A percentile compares a stretch with the other conserved stretches of the same genome.
Evolutionary conservation across 768 basidiomycete genomes (phyloP).

Genomic region (Tylopilus intermedius): DNA sequence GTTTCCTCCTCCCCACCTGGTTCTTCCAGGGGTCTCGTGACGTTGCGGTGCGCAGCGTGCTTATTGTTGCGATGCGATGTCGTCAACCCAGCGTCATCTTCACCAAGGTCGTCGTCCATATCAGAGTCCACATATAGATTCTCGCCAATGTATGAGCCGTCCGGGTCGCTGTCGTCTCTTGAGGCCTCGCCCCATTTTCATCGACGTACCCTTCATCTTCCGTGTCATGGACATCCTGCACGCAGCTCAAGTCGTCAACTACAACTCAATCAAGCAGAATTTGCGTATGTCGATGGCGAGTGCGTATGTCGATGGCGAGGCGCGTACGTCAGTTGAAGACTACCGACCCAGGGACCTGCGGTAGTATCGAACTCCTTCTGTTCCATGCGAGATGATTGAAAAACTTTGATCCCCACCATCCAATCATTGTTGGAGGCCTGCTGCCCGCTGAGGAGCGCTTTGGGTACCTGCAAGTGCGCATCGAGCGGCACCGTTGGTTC

Average conservation of each 20-base stretch:
- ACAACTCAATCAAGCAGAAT: conserved; percentile 79
- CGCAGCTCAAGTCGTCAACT: conserved; percentile 47
- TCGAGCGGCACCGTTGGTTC: conserved; percentile 97
- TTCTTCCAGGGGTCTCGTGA: too few species aligned
- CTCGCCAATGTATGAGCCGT: too few species aligned
- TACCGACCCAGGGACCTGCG: conserved; percentile 86
- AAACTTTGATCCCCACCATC: conserved; percentile 87
- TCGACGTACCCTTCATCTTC: conserved; percentile 29
- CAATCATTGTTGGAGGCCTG: conserved; percentile 89
- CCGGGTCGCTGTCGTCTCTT: not conserved
- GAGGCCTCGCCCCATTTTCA: conserved; percentile 22
- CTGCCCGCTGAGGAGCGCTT: conserved; percentile 87
- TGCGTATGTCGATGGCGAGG: conserved; percentile 67
- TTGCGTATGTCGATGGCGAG: conserved; percentile 46
- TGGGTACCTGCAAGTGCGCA: conserved; percentile 89
- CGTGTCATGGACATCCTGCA: conserved; percentile 33
- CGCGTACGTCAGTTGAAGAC: conserved; percentile 84
- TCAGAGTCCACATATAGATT: not conserved
- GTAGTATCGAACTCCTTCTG: conserved; percentile 83
- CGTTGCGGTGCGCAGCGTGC: conserved; percentile 35
- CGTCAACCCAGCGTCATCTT: not conserved
- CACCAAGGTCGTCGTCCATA: not conserved
- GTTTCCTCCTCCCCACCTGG: too few species aligned
- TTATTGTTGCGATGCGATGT: conserved; percentile 37
- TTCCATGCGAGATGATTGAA: conserved; percentile 91